Evolutionary conservation across 164 flowering plant genomes (phyloP).

Genomic region (Kalanchoe fedtschenkoi): DNA sequence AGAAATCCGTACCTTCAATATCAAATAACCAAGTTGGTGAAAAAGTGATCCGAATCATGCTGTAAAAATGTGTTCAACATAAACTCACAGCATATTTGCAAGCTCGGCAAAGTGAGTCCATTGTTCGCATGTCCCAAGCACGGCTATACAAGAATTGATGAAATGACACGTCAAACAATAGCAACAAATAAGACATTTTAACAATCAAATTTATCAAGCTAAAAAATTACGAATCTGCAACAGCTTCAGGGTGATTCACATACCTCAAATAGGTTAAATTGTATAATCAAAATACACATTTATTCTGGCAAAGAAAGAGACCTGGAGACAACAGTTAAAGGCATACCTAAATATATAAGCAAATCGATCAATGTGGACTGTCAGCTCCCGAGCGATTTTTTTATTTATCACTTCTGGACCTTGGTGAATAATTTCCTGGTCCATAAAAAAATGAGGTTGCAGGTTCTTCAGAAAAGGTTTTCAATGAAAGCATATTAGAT

Average conservation of each 20-base stretch:
- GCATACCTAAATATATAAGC: conserved; percentile 80
- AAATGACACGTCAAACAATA: background rate
- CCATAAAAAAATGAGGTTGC: conserved; percentile 9
- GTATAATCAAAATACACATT: background rate
- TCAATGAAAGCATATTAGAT: background rate
- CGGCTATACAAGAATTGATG: conserved; percentile 41
- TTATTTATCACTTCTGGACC: conserved; percentile 61
- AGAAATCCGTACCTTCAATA: conserved; percentile 74
- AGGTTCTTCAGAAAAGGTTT: background rate
- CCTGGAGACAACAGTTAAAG: background rate
- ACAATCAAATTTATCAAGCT: background rate
- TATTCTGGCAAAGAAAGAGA: background rate
- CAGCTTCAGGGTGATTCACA: background rate
- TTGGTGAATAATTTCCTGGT: conserved; percentile 72
- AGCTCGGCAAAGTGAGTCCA: conserved; percentile 98
- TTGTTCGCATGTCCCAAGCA: conserved; percentile 96
- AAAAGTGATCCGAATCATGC: background rate
- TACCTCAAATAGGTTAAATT: background rate
- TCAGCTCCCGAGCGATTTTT: conserved; percentile 69
- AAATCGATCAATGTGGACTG: conserved; percentile 86
- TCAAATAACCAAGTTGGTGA: background rate
- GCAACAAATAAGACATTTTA: background rate
- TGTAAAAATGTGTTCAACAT: conserved; percentile 4
- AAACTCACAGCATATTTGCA: conserved; percentile 96
- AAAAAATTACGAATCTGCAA: background rate